Evolutionary conservation across 768 basidiomycete species (phyloP).

Genomic region (Lactarius akahatsu): DNA sequence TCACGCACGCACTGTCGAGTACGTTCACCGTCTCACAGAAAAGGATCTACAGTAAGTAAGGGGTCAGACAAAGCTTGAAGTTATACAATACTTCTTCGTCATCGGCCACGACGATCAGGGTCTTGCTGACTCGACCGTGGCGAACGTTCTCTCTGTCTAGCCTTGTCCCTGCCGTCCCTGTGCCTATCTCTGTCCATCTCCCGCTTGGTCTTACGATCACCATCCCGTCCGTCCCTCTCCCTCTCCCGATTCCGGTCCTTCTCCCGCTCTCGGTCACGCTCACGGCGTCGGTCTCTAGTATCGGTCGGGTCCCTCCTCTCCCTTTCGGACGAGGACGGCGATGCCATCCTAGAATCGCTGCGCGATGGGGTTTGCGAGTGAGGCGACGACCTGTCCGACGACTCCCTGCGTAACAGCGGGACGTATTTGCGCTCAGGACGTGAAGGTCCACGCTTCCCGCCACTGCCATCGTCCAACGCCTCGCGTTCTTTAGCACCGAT

Average conservation of each 20-base stretch:
- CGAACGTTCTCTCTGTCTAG: conserved; percentile 12
- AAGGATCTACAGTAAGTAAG: background rate
- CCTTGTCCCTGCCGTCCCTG: conserved; percentile 9
- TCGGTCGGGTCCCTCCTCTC: conserved; percentile 4
- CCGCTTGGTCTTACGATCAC: conserved; percentile 23
- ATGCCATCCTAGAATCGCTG: conserved; percentile 35
- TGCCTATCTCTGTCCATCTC: conserved; percentile 29
- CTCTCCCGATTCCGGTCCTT: background rate
- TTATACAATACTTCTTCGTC: background rate
- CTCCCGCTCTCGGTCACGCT: conserved; percentile 10
- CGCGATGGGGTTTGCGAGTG: conserved; percentile 17
- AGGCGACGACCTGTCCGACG: conserved; percentile 29
- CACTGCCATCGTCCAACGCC: conserved; percentile 65
- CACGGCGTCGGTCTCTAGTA: background rate
- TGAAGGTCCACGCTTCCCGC: conserved; percentile 43
- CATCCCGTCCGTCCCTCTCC: conserved; percentile 15
- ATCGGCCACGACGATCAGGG: conserved; percentile 9
- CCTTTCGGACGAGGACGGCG: conserved; percentile 1
- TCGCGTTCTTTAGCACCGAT: conserved; percentile 92
- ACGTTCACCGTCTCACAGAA: background rate
- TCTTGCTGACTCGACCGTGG: conserved; percentile 19
- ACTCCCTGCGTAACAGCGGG: conserved; percentile 78
- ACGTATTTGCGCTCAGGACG: conserved; percentile 81
- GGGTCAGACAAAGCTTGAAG: background rate
- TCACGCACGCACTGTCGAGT: too few relatives aligned